Conservation (phyloP, 1,284 basidiomycete genomes). For the Cryptococcus sp. region DNA sequence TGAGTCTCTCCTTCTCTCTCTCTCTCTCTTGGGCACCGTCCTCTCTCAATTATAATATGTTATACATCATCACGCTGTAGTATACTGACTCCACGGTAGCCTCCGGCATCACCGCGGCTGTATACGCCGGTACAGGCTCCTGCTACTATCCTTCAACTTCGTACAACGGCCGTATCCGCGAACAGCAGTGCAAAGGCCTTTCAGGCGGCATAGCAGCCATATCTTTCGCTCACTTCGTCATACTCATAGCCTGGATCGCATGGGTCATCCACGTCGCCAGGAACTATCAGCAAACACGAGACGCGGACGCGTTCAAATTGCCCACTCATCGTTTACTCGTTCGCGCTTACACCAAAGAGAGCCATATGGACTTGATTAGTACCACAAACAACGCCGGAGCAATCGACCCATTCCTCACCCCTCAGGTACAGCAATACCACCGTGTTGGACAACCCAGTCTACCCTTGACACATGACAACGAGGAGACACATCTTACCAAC, state of each 20-base stretch:
- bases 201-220: conserved; percentile 2
- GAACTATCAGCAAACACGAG: background rate
- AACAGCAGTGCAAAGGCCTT: background rate
- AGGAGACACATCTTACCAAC: no score
- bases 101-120: background rate
- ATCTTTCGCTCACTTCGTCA: background rate
- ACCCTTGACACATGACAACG: no score
- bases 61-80: background rate
- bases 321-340: conserved; percentile 7
- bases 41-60: background rate
- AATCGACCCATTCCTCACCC: no score
- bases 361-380: no score
- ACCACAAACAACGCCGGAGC: no score
- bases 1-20: background rate
- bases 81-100: no score
- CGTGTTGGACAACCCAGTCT: no score
- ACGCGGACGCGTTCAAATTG: conserved; percentile 6
- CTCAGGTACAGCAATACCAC: no score
- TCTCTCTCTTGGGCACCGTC: background rate
- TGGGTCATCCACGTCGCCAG: conserved; percentile 6
- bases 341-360: background rate
- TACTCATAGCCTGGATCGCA: conserved; percentile 6
- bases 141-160: background rate
- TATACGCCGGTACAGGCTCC: conserved; percentile 7
- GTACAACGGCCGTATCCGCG: no score